Evolutionary conservation across 306 rosid species (phyloP), one percentile per base, ranked within the genome.

Genomic region (Corylus americana): DNA sequence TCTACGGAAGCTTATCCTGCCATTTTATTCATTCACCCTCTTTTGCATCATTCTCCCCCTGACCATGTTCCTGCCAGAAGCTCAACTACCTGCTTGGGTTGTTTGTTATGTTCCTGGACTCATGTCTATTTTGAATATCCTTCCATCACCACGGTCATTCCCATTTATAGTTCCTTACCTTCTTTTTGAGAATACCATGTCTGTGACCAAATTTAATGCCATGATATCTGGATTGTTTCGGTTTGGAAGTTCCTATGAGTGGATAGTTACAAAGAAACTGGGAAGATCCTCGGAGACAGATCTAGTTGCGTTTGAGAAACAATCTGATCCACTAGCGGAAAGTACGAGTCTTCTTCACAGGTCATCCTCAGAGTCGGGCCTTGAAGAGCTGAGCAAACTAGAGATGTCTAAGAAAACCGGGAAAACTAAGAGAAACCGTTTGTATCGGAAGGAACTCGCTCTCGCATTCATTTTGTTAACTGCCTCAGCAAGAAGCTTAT

Each of bases 1-100:
- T 74, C 86, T 95, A 72, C 86, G 99, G 85, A 95, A 95, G 90
- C 98, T 95, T 67, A 84, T 95, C 81, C 94, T 95, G 79, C 98
- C 99, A 64, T 95, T 95, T 79, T 95, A 95, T 88, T 95, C 99
- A 2, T 95, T 95, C 88, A 95, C 98, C 75, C 90, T 95, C 78
- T 95, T 95, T 78, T 95, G 99, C 88, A 90, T 95, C 89, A 95
- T 95, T 88, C 99, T 95, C 81, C 99, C 99, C 11, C 59, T 95
- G 83, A 93, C 97, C 86, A 95, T 95, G 99, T 95, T 95, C 83
- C 94, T 95, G 73, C 99, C 99, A 20, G 99, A 95, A 89, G 98
- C 99, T 80, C 93, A 91, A 80, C 92, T 93, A 61, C 99, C 99
- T 5, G 89, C 93, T 35, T 91, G 97, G 98, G 99, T 95, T 62